phyloP scores from a whole-genome alignment of 2,329 filamentous ascomycete species.

The Claviceps quebecensis region DNA sequence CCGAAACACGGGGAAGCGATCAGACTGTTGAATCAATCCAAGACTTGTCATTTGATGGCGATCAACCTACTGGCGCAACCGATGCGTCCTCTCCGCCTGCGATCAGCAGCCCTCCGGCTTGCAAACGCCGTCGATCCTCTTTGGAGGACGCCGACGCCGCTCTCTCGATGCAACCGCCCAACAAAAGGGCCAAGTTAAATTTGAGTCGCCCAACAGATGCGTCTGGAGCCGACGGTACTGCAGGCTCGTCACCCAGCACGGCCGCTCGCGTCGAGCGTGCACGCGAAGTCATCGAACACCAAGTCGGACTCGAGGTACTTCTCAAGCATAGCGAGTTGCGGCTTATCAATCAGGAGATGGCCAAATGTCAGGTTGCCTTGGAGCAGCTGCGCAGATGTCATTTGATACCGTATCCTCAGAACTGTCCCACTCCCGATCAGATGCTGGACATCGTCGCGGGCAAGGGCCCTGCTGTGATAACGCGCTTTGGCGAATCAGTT shows the following conservation, averaged over 20 bases:
- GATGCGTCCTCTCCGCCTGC: not conserved
- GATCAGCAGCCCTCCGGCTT: constrained; percentile 10
- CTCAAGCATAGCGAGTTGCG: constrained; percentile 90
- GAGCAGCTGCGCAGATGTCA: constrained; percentile 90
- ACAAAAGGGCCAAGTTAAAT: constrained; percentile 30
- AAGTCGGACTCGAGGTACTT: constrained; percentile 83
- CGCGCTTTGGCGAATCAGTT: constrained; percentile 45
- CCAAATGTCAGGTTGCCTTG: constrained; percentile 84
- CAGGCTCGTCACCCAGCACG: not conserved
- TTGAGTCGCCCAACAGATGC: constrained; percentile 6
- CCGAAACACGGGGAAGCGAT: constrained; percentile 44
- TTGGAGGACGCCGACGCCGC: constrained; percentile 10
- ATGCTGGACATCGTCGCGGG: constrained; percentile 61
- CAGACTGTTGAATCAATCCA: constrained; percentile 24
- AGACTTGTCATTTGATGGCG: constrained; percentile 14
- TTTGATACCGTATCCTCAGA: constrained; percentile 76
- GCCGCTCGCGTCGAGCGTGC: constrained; percentile 32
- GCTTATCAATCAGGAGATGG: constrained; percentile 88
- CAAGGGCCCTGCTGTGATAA: constrained; percentile 54
- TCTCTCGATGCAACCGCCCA: constrained; percentile 9
- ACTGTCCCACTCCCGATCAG: constrained; percentile 49
- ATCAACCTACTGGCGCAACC: constrained; percentile 11
- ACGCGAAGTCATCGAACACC: constrained; percentile 64
- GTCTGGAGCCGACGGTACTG: constrained; percentile 10
- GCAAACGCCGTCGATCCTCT: constrained; percentile 26